Evolutionary conservation across 2,329 filamentous ascomycete genomes (phyloP), one percentile per base, ranked within the genome.

Genomic region (Annulohypoxylon truncatum): DNA sequence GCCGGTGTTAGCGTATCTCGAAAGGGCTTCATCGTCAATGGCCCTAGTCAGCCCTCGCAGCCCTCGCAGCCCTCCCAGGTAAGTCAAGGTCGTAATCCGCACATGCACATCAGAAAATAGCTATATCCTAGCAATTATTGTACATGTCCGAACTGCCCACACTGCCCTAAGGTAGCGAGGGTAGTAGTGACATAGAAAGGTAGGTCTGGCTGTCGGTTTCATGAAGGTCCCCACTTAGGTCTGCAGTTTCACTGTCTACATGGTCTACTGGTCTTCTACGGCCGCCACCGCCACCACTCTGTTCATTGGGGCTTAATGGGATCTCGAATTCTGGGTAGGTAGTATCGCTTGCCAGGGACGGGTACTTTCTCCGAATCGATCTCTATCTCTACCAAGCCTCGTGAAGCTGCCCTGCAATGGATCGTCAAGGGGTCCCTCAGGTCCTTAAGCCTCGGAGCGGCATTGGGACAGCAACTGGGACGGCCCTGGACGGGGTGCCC

Each of bases 281-380:
- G 69, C 73, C 73, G 75, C 76, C 76, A 77, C 74, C 74, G 71
- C 73, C 76, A 76, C 73, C 64, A 12, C 13, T 74, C 72, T 71
- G 64, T 74, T 73, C 71, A 71, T 48, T 65, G 58, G 48, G 55
- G 63, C 64, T 69, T 72, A 64, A 64, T 69, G 61, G 70, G 69
- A 70, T 69, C 67, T 65, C 58, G 67, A 61, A 64, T 26, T 61
- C 61, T 66, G 24, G 44, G 12, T 38, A 26, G 61, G 65, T 69
- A 66, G 61, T 64, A 66, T 74, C 59, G 64, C 66, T 74, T 61
- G 65, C 69, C 68, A 70, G 61, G 65, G 69, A 67, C 65, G 65
- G 64, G 56, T 66, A 28, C 44, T 68, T 68, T 66, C 68, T 71
- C 69, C 70, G 69, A 73, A 73, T 67, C 69, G 67, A 74, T 65